Conservation (phyloP, 176 grass and related monocot species). For the Zizania latifolia region DNA sequence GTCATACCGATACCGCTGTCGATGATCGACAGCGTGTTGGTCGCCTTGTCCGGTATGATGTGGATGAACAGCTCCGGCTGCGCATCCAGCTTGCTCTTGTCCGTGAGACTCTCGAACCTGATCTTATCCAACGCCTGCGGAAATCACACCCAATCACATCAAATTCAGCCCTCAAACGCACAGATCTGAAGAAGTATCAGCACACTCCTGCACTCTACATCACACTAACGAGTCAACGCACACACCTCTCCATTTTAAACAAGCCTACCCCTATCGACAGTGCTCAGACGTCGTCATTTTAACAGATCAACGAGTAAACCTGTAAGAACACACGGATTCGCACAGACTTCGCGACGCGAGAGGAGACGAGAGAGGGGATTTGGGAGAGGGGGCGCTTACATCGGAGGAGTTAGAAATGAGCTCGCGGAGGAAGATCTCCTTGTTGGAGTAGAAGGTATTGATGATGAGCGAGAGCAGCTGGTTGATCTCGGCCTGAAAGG, state of each 20-base stretch:
- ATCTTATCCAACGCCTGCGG: constrained; percentile 77
- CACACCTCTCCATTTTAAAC: background rate
- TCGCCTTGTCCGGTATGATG: constrained; percentile 74
- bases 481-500: constrained; percentile 98
- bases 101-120: constrained; percentile 80
- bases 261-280: too few species aligned
- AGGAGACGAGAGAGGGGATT: background rate
- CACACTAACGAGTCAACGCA: background rate
- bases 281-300: background rate
- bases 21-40: constrained; percentile 54
- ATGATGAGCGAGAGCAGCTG: constrained; percentile 88
- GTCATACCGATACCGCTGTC: constrained; percentile 84
- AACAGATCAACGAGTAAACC: background rate
- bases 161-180: background rate
- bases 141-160: background rate
- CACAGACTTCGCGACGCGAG: background rate
- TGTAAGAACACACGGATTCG: background rate
- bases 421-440: background rate
- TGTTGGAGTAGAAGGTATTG: constrained; percentile 57
- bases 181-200: background rate
- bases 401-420: constrained; percentile 41
- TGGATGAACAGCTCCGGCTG: constrained; percentile 84
- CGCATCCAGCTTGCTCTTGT: constrained; percentile 89
- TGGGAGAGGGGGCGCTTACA: constrained; percentile 11
- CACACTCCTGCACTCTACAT: too few species aligned